Base-by-base conservation (phyloP, 1,284 basidiomycete species). In the Irpex sp. region DNA sequence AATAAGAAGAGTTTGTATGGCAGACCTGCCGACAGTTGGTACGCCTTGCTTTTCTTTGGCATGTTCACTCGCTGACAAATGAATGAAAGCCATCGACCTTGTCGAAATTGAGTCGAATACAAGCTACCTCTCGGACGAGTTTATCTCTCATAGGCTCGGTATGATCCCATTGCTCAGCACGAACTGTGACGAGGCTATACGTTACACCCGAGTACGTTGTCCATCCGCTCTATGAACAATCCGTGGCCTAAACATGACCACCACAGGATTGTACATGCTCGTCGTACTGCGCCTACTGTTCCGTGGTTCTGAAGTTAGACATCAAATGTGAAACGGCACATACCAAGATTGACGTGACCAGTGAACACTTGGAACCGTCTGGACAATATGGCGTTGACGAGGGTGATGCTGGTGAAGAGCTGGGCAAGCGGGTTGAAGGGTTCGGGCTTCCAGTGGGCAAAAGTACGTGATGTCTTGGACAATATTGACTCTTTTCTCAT, bases 1-100 rank as follows among this genome's bases (percentile, higher is more conserved):
- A 2, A 73, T 97, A 55, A 84, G 96, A 70, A 83, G 96, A 71
- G 91, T 94, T 31, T 89, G 97, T 81, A 96, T 97, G 80, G 95
- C 95, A n/a, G 94, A 97, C 76, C 87, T 98, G 65, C 93, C 95
- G 13, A 97, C 96, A 64, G 84, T 98, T 65, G 93, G 94, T 96
- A 73, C 75, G 92, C 78, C 59, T 36, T 19, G 15, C 58, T 58
- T 19, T 17, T n/a, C 19, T 37, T 11, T 19, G 17, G 8, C 40
- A 38, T 21, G 1, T n/a, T 36, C 26, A 38, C 48, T 8, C 17
- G 15, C 47, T 47, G 38, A 40, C 19, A 26, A 58, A 13, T 40
- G 26, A 8, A 52, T 19, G 40, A 61, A 69, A 94, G 97, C 96
- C 31, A 98, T 99, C 70, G 97, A 99, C 79, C 90, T 97, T 78